Conservation (phyloP, 768 basidiomycete species). For the Heimioporus sp. region DNA sequence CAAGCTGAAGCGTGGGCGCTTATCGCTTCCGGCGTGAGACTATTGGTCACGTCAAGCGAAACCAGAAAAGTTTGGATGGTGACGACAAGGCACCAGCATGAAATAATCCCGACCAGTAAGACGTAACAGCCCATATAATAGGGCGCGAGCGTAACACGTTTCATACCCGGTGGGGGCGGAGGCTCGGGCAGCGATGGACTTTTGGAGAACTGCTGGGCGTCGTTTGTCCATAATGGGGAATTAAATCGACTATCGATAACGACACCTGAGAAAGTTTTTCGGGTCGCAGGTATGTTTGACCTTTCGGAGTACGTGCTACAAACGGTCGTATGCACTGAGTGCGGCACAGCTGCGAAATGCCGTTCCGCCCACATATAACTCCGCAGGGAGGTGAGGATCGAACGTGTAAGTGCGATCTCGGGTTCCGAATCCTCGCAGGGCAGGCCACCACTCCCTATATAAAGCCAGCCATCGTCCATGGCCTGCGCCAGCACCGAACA, state of each 20-base stretch:
- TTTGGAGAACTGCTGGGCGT: neutral
- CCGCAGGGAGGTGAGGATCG: constrained; percentile 15
- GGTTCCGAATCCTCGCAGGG: neutral
- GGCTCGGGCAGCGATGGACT: neutral
- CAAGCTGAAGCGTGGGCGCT: neutral
- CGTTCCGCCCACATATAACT: constrained; percentile 3
- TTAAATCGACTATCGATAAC: neutral
- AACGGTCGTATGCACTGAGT: neutral
- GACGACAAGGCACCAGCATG: neutral
- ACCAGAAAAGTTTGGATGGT: neutral
- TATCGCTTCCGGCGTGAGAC: constrained; percentile 1
- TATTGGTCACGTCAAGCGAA: constrained; percentile 1
- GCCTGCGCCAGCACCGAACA: no score
- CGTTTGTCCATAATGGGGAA: neutral
- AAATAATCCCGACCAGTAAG: neutral
- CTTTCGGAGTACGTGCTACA: neutral
- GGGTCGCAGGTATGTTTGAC: neutral
- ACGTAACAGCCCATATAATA: constrained; percentile 2
- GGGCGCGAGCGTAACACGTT: neutral
- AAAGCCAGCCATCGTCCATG: constrained; percentile 1
- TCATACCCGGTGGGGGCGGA: constrained; percentile 12
- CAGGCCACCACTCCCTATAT: constrained; percentile 8
- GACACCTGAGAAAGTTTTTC: neutral
- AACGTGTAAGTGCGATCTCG: constrained; percentile 7
- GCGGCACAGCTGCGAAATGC: neutral